phyloP scores from a whole-genome alignment of 768 basidiomycete species.

The Auriculariales sp. region DNA sequence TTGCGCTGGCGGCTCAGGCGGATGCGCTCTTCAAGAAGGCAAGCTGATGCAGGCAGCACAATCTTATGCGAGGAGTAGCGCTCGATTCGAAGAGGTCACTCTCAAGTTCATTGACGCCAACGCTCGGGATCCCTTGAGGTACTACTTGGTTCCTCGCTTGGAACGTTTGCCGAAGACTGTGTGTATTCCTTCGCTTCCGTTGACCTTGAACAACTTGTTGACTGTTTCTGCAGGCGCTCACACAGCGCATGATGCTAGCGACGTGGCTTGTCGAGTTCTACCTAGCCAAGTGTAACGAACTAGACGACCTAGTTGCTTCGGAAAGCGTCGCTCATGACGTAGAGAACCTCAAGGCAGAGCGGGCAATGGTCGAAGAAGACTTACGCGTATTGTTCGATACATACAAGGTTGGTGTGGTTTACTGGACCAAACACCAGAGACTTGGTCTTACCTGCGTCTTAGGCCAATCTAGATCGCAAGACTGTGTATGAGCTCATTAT shows the following conservation, averaged over 20 bases:
- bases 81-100: conserved; percentile 81
- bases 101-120: conserved; percentile 80
- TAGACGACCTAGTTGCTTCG: conserved; percentile 87
- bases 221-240: conserved; percentile 54
- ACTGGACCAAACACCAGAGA: background rate
- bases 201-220: background rate
- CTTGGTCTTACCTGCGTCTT: background rate
- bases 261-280: conserved; percentile 98
- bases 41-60: conserved; percentile 87
- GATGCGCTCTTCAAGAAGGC: conserved; percentile 60
- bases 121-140: conserved; percentile 80
- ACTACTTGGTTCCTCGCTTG: conserved; percentile 76
- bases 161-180: conserved; percentile 77
- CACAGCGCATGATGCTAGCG: conserved; percentile 93
- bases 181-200: conserved; percentile 13
- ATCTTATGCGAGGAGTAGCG: conserved; percentile 78
- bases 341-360: conserved; percentile 71
- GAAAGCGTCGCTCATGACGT: conserved; percentile 70
- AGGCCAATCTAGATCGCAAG: conserved; percentile 73
- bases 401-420: conserved; percentile 55
- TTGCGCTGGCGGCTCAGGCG: conserved; percentile 72
- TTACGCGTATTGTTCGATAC: conserved; percentile 84
- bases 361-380: conserved; percentile 80
- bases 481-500: conserved; percentile 89
- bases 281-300: conserved; percentile 87